Evolutionary conservation across 73 alveolate species (phyloP), one percentile per base, ranked within the genome.

Genomic region (Paramecium sonneborni): DNA sequence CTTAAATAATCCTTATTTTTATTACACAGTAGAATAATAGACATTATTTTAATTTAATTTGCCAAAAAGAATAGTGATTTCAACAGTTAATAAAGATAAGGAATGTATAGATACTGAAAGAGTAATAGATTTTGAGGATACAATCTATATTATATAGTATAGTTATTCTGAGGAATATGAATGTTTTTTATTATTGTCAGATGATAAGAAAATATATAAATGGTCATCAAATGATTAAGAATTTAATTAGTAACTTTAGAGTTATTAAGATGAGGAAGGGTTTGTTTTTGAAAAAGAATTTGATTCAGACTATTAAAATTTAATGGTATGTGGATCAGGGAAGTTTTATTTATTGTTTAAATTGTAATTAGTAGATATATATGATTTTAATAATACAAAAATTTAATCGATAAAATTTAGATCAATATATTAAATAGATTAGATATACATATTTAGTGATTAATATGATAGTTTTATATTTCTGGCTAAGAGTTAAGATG

Each of bases 161-260:
- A 62, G 44, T 62, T 62, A 62, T 26, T 62, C 84, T 30, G 84
- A 62, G 46, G 84, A 62, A 12, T 62, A 62, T 62, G 84, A 32
- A 26, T 62, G 84, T 62, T 62, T 62, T 26, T 62, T 62, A 32
- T 30, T 62, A 9, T 62, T 62, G 26, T 62, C 84, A 30, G 84
- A 62, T 62, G 84, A 62, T 10, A 62, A 62, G 84, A 62, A 62
- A 62, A 46, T 62, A 11, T 62, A 62, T 6, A 62, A 62, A 26
- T 62, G 84, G 84, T 62, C 39, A 62, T 3, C 84, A 3, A 32
- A 32, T 62, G 84, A 62, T 62, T 62, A 26, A 32, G 39, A 32
- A 6, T 62, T 62, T 62, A 30, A 9, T 30, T 6, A 62, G 12
- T 62, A 62, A 62, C 12, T 11, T 9, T 62, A 62, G 26, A 62